Evolutionary conservation across 768 basidiomycete genomes (phyloP), one percentile per base, ranked within the genome.

Genomic region (Termitomyces sp.): DNA sequence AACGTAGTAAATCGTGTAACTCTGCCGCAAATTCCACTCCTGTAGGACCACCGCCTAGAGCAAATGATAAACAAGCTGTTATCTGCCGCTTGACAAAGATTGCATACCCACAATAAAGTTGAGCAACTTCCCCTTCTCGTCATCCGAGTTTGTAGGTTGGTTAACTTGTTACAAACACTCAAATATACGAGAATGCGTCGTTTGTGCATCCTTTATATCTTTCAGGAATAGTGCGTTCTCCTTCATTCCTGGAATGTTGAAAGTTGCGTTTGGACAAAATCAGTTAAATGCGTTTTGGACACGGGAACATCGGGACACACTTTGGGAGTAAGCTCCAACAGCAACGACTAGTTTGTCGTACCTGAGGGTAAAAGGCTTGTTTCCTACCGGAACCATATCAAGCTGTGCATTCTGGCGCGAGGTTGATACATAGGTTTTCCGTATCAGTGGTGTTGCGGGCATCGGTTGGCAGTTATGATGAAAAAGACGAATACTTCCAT

Each of bases 131-230:
- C 85, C 75, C 50, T 90, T 82, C 62, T 95, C 84, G 40, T 81
- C 72, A 57, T 92, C 92, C 0, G 88, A 83, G 14, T 92, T 72
- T 1, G 79, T 84, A 0, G 92, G 93, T 62, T 92, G 87, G 63
- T 85, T 87, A 2, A 93, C 93, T 65, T 92, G 88, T 66, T 94
- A 92, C 58, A 95, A 92, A 84, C 88, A 88, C 71, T 90, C 90
- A n/a, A 92, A 74, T 33, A 92, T 83, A 16, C 87, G 80, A 10
- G 79, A 75, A 38, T 89, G 79, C 62, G 92, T 92, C 5, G 76
- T 77, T 35, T 88, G 77, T 0, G 90, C 88, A 64, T 92, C 88
- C 52, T 81, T 79, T 53, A 92, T 83, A 58, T 92, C 85, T 69
- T 93, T 93, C 20, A 94, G 71, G 68, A 95, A 93, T 66, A 88